Conservation (phyloP, 2,329 filamentous ascomycete genomes). For the Aureobasidium subglaciale region DNA sequence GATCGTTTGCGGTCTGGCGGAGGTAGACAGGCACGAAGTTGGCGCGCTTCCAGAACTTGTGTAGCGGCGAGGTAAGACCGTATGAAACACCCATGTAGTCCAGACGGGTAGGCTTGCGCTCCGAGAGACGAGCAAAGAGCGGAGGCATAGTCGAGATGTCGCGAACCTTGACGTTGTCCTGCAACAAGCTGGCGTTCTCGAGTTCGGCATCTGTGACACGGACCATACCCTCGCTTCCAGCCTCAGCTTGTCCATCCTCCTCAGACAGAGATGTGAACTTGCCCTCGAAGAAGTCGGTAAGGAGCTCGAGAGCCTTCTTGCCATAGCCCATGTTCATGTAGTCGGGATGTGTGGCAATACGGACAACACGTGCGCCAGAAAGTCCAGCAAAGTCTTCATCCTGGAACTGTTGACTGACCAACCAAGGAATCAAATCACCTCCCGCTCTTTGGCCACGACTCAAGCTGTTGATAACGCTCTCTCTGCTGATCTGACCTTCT, state of each 20-base stretch:
- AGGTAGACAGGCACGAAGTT: slow-evolving; percentile 86
- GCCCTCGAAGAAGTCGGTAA: slow-evolving; percentile 89
- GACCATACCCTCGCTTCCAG: slow-evolving; percentile 52
- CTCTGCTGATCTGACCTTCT: slow-evolving; percentile 88
- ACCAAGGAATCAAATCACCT: slow-evolving; percentile 93
- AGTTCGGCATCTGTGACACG: slow-evolving; percentile 79
- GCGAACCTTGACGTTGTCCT: slow-evolving; percentile 82
- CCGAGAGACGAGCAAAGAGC: slow-evolving; percentile 78
- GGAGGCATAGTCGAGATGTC: slow-evolving; percentile 91
- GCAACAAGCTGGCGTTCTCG: slow-evolving; percentile 64
- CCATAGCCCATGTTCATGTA: slow-evolving; percentile 92
- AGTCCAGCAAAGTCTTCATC: slow-evolving; percentile 93
- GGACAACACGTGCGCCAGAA: slow-evolving; percentile 83
- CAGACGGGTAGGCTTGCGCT: slow-evolving; percentile 69
- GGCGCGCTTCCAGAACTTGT: slow-evolving; percentile 94
- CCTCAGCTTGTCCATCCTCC: slow-evolving; percentile 43
- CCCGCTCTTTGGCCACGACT: slow-evolving; percentile 82
- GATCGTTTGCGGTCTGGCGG: slow-evolving; percentile 87
- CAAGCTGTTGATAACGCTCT: slow-evolving; percentile 84
- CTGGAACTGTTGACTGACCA: slow-evolving; percentile 96
- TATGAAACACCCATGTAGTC: slow-evolving; percentile 97
- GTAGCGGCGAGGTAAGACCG: slow-evolving; percentile 76
- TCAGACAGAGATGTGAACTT: slow-evolving; percentile 83
- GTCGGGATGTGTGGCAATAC: slow-evolving; percentile 94
- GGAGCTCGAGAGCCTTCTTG: slow-evolving; percentile 75